Conservation (phyloP, 2,329 filamentous ascomycete genomes). For the Harringtonia aguacate region DNA sequence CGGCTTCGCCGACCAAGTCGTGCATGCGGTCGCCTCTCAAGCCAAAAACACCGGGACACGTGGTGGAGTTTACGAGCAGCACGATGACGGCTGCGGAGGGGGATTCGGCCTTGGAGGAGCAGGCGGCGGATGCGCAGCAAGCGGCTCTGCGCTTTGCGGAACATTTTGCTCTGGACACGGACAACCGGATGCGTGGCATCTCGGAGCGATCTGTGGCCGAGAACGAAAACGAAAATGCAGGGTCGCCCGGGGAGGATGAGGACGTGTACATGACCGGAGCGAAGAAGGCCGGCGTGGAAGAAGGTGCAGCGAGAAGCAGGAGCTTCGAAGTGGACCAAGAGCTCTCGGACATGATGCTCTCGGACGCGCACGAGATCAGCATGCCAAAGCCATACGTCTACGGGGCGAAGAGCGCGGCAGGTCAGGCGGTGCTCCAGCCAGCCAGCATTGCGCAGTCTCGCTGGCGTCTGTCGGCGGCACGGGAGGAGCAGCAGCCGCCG, state of each 20-base stretch:
- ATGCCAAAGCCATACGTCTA: not conserved
- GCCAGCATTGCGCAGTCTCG: slow-evolving; percentile 3
- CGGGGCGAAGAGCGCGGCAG: not conserved
- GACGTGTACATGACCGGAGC: slow-evolving; percentile 4
- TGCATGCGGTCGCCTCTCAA: slow-evolving; percentile 47
- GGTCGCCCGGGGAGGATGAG: not conserved
- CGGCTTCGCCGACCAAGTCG: slow-evolving; percentile 46
- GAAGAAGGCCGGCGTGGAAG: not conserved
- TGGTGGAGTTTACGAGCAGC: slow-evolving; percentile 47
- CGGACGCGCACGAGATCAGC: slow-evolving; percentile 9
- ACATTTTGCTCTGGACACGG: slow-evolving; percentile 10
- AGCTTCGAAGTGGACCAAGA: slow-evolving; percentile 5
- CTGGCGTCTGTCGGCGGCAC: slow-evolving; percentile 2
- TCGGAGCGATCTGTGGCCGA: not conserved
- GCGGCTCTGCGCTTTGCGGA: slow-evolving; percentile 5
- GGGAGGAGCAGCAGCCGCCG: no score
- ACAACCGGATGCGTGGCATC: not conserved
- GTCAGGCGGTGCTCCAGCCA: slow-evolving; percentile 2
- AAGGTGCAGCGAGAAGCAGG: not conserved
- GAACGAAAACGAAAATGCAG: no score
- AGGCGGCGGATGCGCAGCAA: not conserved
- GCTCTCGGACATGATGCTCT: slow-evolving; percentile 11
- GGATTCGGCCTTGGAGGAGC: slow-evolving; percentile 16
- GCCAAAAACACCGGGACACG: slow-evolving; percentile 44
- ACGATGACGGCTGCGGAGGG: slow-evolving; percentile 35